A percentile compares a stretch with the other conserved stretches of the same genome.
Evolutionary conservation across 495 filamentous ascomycete species (phyloP).

Genomic region (Acidomyces sp.): DNA sequence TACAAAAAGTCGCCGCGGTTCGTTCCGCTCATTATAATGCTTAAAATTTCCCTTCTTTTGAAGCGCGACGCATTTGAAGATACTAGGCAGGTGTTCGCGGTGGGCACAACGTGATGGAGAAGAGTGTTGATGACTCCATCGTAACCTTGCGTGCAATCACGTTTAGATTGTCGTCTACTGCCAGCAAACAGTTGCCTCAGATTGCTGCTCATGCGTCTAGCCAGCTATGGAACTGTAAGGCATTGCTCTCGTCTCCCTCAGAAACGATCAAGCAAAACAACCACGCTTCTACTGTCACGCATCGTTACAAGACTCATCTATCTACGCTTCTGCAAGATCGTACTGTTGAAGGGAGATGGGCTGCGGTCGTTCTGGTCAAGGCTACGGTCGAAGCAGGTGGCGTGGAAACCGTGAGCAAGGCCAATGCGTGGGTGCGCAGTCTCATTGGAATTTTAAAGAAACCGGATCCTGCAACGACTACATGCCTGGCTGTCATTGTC

Average conservation of each 20-base stretch:
- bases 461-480: constrained; percentile 56
- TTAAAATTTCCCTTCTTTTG: no score
- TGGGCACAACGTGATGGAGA: no score
- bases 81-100: no score
- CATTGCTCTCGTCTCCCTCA: constrained; percentile 21
- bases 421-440: constrained; percentile 57
- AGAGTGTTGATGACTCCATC: no score
- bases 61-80: no score
- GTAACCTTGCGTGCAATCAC: constrained; percentile 25
- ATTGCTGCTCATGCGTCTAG: constrained; percentile 23
- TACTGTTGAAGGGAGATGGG: constrained; percentile 57
- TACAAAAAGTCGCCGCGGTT: no score
- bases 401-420: constrained; percentile 58
- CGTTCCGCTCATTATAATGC: no score
- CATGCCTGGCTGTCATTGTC: constrained; percentile 59
- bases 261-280: constrained; percentile 28
- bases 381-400: constrained; percentile 67
- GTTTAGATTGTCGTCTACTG: constrained; percentile 26
- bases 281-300: constrained; percentile 50
- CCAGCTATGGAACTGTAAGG: constrained; percentile 23
- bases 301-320: constrained; percentile 68
- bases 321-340: constrained; percentile 62
- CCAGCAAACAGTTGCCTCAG: constrained; percentile 22
- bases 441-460: constrained; percentile 57
- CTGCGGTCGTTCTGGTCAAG: constrained; percentile 64